A percentile compares a stretch with the other conserved stretches of the same genome.
Conservation (phyloP, 2,329 filamentous ascomycete genomes). For the Aureobasidium mangrovei region DNA sequence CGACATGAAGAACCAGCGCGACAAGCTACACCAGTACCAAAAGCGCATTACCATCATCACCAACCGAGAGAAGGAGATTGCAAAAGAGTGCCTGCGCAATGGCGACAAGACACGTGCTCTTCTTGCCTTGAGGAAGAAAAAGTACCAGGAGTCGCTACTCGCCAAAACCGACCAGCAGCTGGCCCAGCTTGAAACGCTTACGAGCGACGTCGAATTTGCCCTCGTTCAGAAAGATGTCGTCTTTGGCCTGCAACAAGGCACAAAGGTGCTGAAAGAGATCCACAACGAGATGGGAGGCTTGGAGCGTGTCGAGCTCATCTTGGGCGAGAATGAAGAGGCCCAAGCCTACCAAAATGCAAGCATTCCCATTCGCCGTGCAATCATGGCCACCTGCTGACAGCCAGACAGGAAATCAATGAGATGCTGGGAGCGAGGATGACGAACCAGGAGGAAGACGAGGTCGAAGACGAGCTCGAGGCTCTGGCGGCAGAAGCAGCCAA, state of each 20-base stretch:
- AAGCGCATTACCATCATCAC: constrained; percentile 80
- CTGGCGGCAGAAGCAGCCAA: constrained; percentile 58
- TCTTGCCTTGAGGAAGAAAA: constrained; percentile 84
- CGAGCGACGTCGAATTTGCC: constrained; percentile 85
- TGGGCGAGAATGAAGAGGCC: constrained; percentile 86
- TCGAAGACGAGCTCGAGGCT: constrained; percentile 86
- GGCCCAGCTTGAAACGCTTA: constrained; percentile 85
- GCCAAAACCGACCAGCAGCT: constrained; percentile 86
- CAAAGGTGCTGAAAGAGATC: constrained; percentile 79
- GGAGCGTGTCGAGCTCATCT: constrained; percentile 86
- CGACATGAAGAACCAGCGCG: constrained; percentile 94
- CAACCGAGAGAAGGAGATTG: constrained; percentile 76
- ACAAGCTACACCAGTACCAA: constrained; percentile 95
- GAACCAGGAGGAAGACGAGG: constrained; percentile 93
- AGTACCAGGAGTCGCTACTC: constrained; percentile 88
- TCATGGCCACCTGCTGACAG: neutral
- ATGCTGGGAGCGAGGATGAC: constrained; percentile 83
- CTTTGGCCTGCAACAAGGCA: constrained; percentile 87
- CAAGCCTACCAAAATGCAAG: constrained; percentile 79
- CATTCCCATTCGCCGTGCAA: constrained; percentile 11
- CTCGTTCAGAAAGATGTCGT: constrained; percentile 94
- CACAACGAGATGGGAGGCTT: constrained; percentile 93
- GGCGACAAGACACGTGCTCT: constrained; percentile 76
- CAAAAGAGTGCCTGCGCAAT: constrained; percentile 68
- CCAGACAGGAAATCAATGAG: constrained; percentile 72